Evolutionary conservation across 2,329 filamentous ascomycete genomes (phyloP).

Genomic region (Fusarium subglutinans): DNA sequence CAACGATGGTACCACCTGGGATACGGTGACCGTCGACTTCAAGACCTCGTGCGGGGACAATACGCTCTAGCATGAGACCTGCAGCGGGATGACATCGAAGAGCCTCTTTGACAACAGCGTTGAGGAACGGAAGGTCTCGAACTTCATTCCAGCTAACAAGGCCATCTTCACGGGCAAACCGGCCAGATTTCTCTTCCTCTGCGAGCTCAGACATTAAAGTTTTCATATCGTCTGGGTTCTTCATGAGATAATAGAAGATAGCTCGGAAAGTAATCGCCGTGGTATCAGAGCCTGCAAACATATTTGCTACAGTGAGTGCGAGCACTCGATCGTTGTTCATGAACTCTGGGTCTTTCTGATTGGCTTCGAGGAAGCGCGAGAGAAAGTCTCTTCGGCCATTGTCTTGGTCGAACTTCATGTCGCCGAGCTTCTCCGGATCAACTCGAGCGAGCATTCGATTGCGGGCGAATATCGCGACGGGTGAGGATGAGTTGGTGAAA

Average conservation of each 20-base stretch:
- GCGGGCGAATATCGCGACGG: neutral
- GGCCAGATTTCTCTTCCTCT: slow-evolving; percentile 60
- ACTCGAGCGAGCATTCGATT: neutral
- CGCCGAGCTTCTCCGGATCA: neutral
- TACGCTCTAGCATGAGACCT: slow-evolving; percentile 75
- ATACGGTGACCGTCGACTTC: slow-evolving; percentile 69
- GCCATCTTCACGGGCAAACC: slow-evolving; percentile 58
- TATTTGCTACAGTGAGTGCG: slow-evolving; percentile 21
- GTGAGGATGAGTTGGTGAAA: neutral
- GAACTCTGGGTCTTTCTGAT: slow-evolving; percentile 16
- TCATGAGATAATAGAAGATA: slow-evolving; percentile 26
- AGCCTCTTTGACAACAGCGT: slow-evolving; percentile 79
- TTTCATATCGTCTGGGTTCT: slow-evolving; percentile 46
- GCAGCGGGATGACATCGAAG: slow-evolving; percentile 79
- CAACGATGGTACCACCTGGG: slow-evolving; percentile 75
- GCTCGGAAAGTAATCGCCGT: slow-evolving; percentile 25
- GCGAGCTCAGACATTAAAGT: slow-evolving; percentile 70
- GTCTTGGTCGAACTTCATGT: neutral
- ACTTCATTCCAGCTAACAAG: slow-evolving; percentile 74
- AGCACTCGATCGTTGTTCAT: slow-evolving; percentile 19
- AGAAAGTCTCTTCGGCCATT: slow-evolving; percentile 4
- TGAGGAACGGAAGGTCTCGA: slow-evolving; percentile 76
- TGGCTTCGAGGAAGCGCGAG: slow-evolving; percentile 17
- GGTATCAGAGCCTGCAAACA: slow-evolving; percentile 33
- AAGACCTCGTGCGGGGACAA: slow-evolving; percentile 71